Evolutionary conservation across 345 rosid genomes (phyloP), one percentile per base, ranked within the genome.

Genomic region (Cardamine chenopodiifolia): DNA sequence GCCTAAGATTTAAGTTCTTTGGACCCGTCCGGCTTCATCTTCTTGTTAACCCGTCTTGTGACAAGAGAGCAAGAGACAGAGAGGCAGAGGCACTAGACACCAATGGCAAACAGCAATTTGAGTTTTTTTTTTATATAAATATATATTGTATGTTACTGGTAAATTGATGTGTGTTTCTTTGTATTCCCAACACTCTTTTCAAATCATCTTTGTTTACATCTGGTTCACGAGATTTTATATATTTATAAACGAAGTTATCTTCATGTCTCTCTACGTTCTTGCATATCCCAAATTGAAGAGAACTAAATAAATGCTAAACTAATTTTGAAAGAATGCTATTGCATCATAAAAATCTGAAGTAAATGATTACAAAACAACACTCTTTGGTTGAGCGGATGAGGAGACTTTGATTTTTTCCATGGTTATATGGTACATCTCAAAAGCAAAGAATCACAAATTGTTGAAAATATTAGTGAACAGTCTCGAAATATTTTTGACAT

Each of bases 1-100:
- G 66, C 88, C 79, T 78, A 84, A 87, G 86, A 89, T 94, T 75
- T 77, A 91, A 90, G 97, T 89, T 68, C 48, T n/a, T 77, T n/a
- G 66, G 14, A 70, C 42, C 13, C 8, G 80, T 76, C 71, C 66
- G 66, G 80, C 71, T 63, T 77, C 80, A 70, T 63, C 66, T 34
- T 69, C 75, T 62, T 44, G 48, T n/a, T 44, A n/a, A n/a, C 20
- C 49, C 49, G 49, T 44, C 49, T 0, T 69, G 65, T 69, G 54
- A 56, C 74, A 29, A 22, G 75, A 70, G 66, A 76, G 70, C 49
- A 39, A 23, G 63, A 75, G 56, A 42, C 18, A 40, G 1, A 42
- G 47, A 42, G 47, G 47, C 47, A 17, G 63, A 75, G 56, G 20
- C 70, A 59, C 23, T 57, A 68, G 78, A 65, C 39, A 71, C 58